Evolutionary conservation across 352 stramenopile species (phyloP).

Genomic region (Phytophthora cajani): DNA sequence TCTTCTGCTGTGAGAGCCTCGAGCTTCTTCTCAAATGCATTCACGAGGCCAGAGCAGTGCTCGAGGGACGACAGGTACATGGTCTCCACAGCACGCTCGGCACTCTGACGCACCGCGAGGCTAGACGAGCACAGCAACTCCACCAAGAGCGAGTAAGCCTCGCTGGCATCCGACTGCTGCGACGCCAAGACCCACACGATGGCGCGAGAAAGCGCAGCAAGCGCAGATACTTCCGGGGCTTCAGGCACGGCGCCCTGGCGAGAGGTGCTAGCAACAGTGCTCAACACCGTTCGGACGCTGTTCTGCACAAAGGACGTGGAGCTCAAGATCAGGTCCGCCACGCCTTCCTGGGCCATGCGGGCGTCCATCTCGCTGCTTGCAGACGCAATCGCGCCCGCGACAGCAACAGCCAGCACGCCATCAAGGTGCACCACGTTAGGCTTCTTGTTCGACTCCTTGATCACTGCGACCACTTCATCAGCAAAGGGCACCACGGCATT

Average conservation of each 20-base stretch:
- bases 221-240: conserved; percentile 64
- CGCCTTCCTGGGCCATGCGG: conserved; percentile 56
- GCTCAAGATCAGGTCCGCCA: conserved; percentile 55
- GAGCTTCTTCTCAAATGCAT: conserved; percentile 71
- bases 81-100: conserved; percentile 48
- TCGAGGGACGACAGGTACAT: conserved; percentile 69
- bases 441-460: conserved; percentile 82
- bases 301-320: conserved; percentile 55
- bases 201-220: conserved; percentile 54
- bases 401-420: conserved; percentile 69
- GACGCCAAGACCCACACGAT: conserved; percentile 79
- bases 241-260: conserved; percentile 28
- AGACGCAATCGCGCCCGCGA: conserved; percentile 67
- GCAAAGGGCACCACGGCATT: conserved; percentile 43
- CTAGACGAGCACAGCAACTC: conserved; percentile 64
- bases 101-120: conserved; percentile 57
- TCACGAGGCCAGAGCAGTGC: conserved; percentile 56
- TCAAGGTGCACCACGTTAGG: conserved; percentile 76
- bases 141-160: conserved; percentile 64
- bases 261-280: conserved; percentile 31
- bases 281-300: conserved; percentile 54
- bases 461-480: conserved; percentile 61
- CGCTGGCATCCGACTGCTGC: conserved; percentile 53
- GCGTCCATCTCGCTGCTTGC: conserved; percentile 65
- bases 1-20: conserved; percentile 43